Conservation (phyloP, 1,284 basidiomycete genomes). For the Termitomyces sp. region DNA sequence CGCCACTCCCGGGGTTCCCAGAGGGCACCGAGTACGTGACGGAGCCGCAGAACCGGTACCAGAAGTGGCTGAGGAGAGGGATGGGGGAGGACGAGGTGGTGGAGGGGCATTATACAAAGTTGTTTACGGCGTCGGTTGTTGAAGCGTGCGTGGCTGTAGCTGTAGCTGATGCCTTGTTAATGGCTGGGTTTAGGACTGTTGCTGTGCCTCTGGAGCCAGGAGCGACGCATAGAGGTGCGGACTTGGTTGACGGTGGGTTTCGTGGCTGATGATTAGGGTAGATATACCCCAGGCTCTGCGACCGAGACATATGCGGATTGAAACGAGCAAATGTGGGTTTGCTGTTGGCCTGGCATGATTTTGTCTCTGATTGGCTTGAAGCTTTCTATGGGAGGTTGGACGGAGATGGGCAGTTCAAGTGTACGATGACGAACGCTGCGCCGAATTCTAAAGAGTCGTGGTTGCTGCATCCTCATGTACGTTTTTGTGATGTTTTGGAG, state of each 20-base stretch:
- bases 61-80: constrained; percentile 43
- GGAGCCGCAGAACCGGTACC: constrained; percentile 51
- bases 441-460: constrained; percentile 47
- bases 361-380: no score
- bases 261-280: constrained; percentile 17
- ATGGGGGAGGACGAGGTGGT: constrained; percentile 28
- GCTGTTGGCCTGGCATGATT: neutral
- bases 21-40: constrained; percentile 37
- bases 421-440: constrained; percentile 47
- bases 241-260: neutral
- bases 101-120: constrained; percentile 43
- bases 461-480: constrained; percentile 57
- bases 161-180: neutral
- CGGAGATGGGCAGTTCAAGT: constrained; percentile 46
- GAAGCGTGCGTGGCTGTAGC: constrained; percentile 41
- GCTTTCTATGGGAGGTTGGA: constrained; percentile 52
- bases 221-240: constrained; percentile 43
- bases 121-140: constrained; percentile 33
- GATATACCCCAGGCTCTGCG: constrained; percentile 37
- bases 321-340: constrained; percentile 16
- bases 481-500: constrained; percentile 14
- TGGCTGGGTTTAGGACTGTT: constrained; percentile 33
- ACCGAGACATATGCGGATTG: constrained; percentile 27
- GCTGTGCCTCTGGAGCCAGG: constrained; percentile 42
- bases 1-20: constrained; percentile 40